Evolutionary conservation across 2,329 filamentous ascomycete species (phyloP).

Genomic region (Fusarium sarcochroum): DNA sequence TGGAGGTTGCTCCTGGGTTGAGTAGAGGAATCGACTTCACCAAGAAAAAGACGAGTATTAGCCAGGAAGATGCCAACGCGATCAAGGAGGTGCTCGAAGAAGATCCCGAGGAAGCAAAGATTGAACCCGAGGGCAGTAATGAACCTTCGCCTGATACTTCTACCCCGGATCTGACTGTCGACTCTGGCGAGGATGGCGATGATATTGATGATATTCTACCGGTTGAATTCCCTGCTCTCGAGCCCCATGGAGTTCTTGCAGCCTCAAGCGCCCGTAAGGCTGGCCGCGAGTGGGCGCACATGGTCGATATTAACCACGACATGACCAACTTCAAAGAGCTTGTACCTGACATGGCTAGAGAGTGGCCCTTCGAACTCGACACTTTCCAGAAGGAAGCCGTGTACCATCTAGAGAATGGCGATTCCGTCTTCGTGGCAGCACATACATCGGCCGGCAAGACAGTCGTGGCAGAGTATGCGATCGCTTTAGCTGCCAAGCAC

Average conservation of each 20-base stretch:
- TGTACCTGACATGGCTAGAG: constrained; percentile 94
- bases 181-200: constrained; percentile 65
- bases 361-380: constrained; percentile 97
- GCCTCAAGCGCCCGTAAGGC: constrained; percentile 79
- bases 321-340: constrained; percentile 95
- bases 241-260: constrained; percentile 83
- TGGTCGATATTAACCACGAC: constrained; percentile 94
- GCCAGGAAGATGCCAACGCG: constrained; percentile 75
- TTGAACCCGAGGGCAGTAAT: constrained; percentile 50
- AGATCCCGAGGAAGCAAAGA: constrained; percentile 61
- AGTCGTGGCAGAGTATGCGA: constrained; percentile 97
- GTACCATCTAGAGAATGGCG: constrained; percentile 95
- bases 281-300: constrained; percentile 95
- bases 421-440: constrained; percentile 97
- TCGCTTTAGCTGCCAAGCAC: constrained; percentile 94
- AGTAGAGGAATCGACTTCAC: constrained; percentile 81
- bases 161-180: constrained; percentile 49
- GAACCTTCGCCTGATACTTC: constrained; percentile 41
- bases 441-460: constrained; percentile 99
- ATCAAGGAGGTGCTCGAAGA: constrained; percentile 74
- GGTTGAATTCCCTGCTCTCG: constrained; percentile 91
- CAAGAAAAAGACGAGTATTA: constrained; percentile 68
- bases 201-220: constrained; percentile 90
- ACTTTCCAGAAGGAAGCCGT: constrained; percentile 99
- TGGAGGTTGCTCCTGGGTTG: constrained; percentile 88